Evolutionary conservation across 805 yeast species (phyloP).

Genomic region (Tetrapisispora nanseiensis): DNA sequence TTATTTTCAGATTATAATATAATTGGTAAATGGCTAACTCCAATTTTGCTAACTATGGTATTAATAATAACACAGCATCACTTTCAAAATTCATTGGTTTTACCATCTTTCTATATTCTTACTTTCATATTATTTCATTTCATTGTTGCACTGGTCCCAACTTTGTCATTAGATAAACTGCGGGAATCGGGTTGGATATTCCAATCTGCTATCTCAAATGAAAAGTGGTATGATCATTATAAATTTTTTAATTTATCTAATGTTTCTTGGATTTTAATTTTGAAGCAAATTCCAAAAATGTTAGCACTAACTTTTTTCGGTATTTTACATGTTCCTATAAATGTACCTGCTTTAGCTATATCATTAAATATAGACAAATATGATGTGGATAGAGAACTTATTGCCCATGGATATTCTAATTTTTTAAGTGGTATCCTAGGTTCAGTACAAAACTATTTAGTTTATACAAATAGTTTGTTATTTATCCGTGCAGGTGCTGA

Average conservation of each 20-base stretch:
- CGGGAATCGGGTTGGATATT: slow-evolving; percentile 83
- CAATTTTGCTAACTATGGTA: slow-evolving; percentile 51
- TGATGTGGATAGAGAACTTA: slow-evolving; percentile 85
- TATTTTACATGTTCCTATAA: slow-evolving; percentile 90
- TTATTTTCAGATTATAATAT: slow-evolving; percentile 30
- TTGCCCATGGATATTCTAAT: slow-evolving; percentile 92
- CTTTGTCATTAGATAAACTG: slow-evolving; percentile 49
- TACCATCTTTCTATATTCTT: slow-evolving; percentile 69
- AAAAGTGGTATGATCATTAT: slow-evolving; percentile 90
- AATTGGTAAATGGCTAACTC: slow-evolving; percentile 61
- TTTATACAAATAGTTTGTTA: slow-evolving; percentile 84
- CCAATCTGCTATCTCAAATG: slow-evolving; percentile 38
- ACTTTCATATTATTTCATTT: slow-evolving; percentile 65
- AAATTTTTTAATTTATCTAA: slow-evolving; percentile 53
- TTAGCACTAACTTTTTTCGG: slow-evolving; percentile 93
- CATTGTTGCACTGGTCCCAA: slow-evolving; percentile 54
- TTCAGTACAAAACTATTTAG: slow-evolving; percentile 87
- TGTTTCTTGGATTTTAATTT: slow-evolving; percentile 67
- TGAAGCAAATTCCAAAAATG: slow-evolving; percentile 80
- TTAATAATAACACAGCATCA: slow-evolving; percentile 54
- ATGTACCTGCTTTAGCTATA: slow-evolving; percentile 94
- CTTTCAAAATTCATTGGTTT: slow-evolving; percentile 57
- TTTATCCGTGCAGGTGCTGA: slow-evolving; percentile 95
- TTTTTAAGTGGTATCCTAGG: slow-evolving; percentile 76
- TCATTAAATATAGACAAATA: slow-evolving; percentile 72